Evolutionary conservation across 1,139 yeast species (phyloP), one percentile per base, ranked within the genome.

Genomic region (Williopsis jadinii): DNA sequence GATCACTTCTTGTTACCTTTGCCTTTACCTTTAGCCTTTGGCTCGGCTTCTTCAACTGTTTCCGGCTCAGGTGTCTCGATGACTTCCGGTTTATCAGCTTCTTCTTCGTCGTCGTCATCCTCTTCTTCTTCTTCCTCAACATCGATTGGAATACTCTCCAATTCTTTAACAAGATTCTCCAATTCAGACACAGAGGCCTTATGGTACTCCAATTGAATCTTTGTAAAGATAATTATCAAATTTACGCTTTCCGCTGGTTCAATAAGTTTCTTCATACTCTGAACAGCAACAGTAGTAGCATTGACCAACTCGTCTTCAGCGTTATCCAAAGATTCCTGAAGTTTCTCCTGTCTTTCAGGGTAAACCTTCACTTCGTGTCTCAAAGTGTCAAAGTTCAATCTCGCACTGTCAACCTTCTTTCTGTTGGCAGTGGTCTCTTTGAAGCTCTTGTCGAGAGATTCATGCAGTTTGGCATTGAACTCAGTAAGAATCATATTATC

Each of bases 241-340:
- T 75, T 70, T 40, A 84, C 69, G 41, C 79, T 68, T 59, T 80
- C 83, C 11, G 79, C 68, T 32, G 90, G 87, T 48, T 73, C 77
- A 53, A 84, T 76, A 45, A 84, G 67, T 48, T 71, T 75, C 61
- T 81, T 79, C 92, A 84, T 83, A 43, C 77, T 77, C 52, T 76
- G 73, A n/a, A 82, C 92, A 1, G 92, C 92, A 29, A 71, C 67
- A 45, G 82, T 82, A 9, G 88, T 84, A 26, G 86, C 84, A 54
- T 80, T 74, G 29, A 84, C 92, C 52, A 84, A 73, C 48, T 81
- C 90, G 57, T 84, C 95, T 62, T 84, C 95, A 50, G 75, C 71
- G 36, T 71, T 65, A 50, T 83, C 87, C 50, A 83, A 64, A 42
- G 51, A 42, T 12, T 38, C 49, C 38, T 53, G 54, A 34, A 54